Evolutionary conservation across 495 filamentous ascomycete species (phyloP).

Genomic region (Penicillium cinerascens): DNA sequence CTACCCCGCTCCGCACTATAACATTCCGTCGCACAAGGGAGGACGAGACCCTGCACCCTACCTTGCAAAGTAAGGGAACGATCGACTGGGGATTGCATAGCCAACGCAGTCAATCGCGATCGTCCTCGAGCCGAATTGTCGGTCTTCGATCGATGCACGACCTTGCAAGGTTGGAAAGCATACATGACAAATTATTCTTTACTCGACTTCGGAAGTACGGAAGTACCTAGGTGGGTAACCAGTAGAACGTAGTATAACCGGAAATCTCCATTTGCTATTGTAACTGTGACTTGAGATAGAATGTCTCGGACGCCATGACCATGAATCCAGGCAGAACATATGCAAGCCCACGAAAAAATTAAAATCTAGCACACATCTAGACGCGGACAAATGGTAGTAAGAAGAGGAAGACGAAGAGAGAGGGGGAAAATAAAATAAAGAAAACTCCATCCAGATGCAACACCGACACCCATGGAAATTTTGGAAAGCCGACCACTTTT

Average conservation of each 20-base stretch:
- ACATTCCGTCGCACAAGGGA: constrained; percentile 5
- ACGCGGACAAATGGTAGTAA: background rate
- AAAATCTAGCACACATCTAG: background rate
- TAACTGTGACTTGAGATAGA: no score
- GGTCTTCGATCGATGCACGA: no score
- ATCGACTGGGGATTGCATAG: background rate
- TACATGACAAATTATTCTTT: no score
- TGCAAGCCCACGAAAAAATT: background rate
- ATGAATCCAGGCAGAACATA: background rate
- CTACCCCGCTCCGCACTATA: background rate
- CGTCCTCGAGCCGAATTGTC: background rate
- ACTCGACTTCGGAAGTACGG: no score
- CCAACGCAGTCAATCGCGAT: background rate
- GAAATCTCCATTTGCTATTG: no score
- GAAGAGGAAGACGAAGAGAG: background rate
- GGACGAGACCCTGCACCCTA: constrained; percentile 2
- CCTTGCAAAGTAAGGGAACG: constrained; percentile 1
- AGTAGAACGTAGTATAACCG: no score
- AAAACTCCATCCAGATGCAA: constrained; percentile 23
- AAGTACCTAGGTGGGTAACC: no score
- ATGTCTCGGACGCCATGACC: background rate
- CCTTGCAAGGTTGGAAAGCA: no score
- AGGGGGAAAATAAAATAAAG: background rate
- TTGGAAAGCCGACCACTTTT: constrained; percentile 7
- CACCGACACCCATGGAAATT: constrained; percentile 13